Base-by-base conservation (phyloP, 2,329 filamentous ascomycete genomes). In the Aplosporella prunicola region DNA sequence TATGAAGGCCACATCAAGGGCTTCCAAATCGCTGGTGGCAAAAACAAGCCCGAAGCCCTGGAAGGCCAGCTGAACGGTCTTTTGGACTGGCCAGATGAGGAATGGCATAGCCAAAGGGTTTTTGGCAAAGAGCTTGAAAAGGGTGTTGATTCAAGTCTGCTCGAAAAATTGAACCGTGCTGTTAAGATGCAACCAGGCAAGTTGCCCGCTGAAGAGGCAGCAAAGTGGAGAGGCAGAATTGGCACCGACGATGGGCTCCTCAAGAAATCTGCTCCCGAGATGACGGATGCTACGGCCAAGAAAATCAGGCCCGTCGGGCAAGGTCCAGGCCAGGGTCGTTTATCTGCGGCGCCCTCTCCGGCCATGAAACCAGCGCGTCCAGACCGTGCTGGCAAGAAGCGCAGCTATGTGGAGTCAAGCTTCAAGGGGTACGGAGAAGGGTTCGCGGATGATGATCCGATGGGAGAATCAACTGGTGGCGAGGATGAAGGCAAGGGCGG, bases 361-460 rank as follows among this genome's bases (percentile, higher is more conserved):
- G 53, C 52, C n/a, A 49, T 52, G 37, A 69, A 74, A 39, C 38
- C 38, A 17, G 24, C 38, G 3, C 68, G 82, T 38, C 76, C 80
- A 22, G 77, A 79, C 48, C 71, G 82, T 32, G 66, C 69, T 39
- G 70, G 74, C 44, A 84, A 82, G 64, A 87, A 87, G 67, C 72
- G 83, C 32, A 74, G 78, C 44, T 88, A 87, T 53, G 77, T 79
- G 25, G 82, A 88, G 45, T 73, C 69, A 48, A 83, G 78, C 50
- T 88, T 74, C 51, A 77, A 82, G 50, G 82, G 82, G 27, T 87
- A 87, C 50, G 73, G 75, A 29, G 80, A 86, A 47, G 78, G 78
- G 22, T 85, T 70, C 47, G 71, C 71, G 8, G 81, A 86, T 44
- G 80, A 84, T 45, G 80, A 81, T 44, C 23, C 17, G 14, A 57